Base-by-base conservation (phyloP, 345 rosid genomes). In the Lumnitzera littorea region DNA sequence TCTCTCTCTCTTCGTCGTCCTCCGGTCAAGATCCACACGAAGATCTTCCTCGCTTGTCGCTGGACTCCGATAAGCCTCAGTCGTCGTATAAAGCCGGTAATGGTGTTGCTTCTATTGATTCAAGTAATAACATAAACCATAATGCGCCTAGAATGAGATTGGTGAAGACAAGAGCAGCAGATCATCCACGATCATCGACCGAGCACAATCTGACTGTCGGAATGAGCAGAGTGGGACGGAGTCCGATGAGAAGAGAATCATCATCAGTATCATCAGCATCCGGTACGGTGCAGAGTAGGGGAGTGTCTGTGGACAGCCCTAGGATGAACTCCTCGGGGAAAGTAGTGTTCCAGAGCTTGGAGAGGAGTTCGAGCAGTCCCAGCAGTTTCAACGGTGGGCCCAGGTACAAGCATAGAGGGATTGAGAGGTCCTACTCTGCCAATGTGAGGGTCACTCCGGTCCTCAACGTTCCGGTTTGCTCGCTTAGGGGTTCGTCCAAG, bases 351-450 rank as follows among this genome's bases (percentile, higher is more conserved):
- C 92, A 94, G 66, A 82, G 88, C 72, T 67, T 94, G 65, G 97
- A 83, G 77, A 80, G 99, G 75, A 94, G 99, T 61, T 88, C 97
- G 1, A 94, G 99, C 61, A 94, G 97, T 72, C 99, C 99, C 7
- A 88, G 99, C 49, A 88, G 85, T 68, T 90, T 90, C 72, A 91
- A 89, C 12, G 96, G 98, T 15, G 96, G 96, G 8, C 91, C 91
- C 2, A 86, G 85, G 50, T 65, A 65, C 65, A 88, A 88, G 65
- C 86, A 84, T 58, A 78, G 89, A 60, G 96, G 96, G 2, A 81
- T 94, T 88, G 97, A 88, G 73, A 77, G 97, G 69, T 94, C 96
- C 23, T 81, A 94, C 69, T 90, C 97, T 0, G 92, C 97, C 12
- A 89, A 91, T 24, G 86, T 87, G 11, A 65, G 94, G 41, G 64